Conservation (phyloP, 768 basidiomycete genomes). For the Mrakia hoshinonis region DNA sequence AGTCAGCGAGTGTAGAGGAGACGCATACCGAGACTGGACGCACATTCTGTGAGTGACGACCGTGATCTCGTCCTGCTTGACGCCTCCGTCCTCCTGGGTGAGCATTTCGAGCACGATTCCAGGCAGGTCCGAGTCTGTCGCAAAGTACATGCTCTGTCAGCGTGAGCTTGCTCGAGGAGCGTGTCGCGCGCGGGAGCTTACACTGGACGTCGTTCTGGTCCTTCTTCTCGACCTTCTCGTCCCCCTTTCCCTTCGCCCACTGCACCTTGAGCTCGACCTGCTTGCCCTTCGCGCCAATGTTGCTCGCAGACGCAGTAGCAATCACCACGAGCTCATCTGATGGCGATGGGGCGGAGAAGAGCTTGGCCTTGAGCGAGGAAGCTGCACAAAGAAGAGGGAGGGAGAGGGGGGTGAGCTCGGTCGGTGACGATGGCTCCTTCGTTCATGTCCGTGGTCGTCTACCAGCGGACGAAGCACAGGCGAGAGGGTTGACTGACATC, state of each 20-base stretch:
- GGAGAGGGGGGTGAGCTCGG: not conserved
- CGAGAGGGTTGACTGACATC: not conserved
- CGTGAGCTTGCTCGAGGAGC: not conserved
- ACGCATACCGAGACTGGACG: constrained; percentile 39
- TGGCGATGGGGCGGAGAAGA: constrained; percentile 46
- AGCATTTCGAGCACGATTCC: constrained; percentile 10
- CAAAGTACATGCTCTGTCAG: not conserved
- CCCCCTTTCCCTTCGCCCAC: constrained; percentile 33
- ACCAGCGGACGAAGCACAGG: not conserved
- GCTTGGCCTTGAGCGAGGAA: constrained; percentile 74
- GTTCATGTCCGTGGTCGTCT: not conserved
- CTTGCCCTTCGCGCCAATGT: constrained; percentile 39
- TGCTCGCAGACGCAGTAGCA: constrained; percentile 33
- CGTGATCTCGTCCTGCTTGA: constrained; percentile 37
- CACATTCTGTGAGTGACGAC: constrained; percentile 41
- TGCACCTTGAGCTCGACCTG: constrained; percentile 47
- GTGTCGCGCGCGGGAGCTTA: not conserved
- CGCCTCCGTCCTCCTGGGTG: not conserved
- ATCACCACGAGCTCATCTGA: constrained; percentile 32
- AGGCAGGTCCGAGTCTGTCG: constrained; percentile 18
- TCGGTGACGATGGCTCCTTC: not conserved
- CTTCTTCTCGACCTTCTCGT: constrained; percentile 2
- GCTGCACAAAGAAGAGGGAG: not conserved
- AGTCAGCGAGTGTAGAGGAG: constrained; percentile 44
- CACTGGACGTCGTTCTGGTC: constrained; percentile 22